Evolutionary conservation across 768 basidiomycete genomes (phyloP), one percentile per base, ranked within the genome.

Genomic region (Rhodotorula graminis): DNA sequence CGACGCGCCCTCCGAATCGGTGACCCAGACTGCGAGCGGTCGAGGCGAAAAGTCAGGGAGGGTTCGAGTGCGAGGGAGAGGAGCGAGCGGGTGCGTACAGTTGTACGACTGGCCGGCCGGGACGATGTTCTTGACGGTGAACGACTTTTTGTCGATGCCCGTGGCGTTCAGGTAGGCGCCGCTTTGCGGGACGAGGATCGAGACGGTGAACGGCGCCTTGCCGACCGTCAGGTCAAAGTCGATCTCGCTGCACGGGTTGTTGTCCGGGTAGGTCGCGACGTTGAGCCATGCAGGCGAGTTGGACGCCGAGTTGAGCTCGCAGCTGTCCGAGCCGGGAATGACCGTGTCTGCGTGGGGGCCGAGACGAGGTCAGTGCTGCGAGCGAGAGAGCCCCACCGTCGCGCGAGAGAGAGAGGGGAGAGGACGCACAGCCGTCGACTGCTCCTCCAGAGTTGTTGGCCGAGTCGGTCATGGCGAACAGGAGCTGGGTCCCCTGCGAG

Each of bases 401-500:
- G n/a, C n/a, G n/a, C n/a, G n/a, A n/a, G n/a, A n/a, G n/a, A n/a
- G n/a, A 16, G 42, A 31, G n/a, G 7, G 16, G 19, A 4, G 5
- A 5, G 37, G 12, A 71, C 73, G 53, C 61, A 71, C 74, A 75
- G 23, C 65, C 61, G 15, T 27, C 56, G 25, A 72, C 68, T 2
- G 64, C n/a, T 18, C 74, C 74, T 0, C 74, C 74, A 16, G 64
- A 63, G 57, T 69, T 69, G 21, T 66, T 70, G 0, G 61, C 70
- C 23, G 70, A 66, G 57, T 75, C 74, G 27, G 70, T 52, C 74
- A 75, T 75, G 18, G 65, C 65, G 19, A 75, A 19, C 2, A 57
- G 47, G 23, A 75, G 23, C 7, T 65, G 50, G 0, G 74, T 70
- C 3, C 74, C 74, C 73, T 74, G 31, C 21, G n/a, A n/a, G n/a